These are phyloP conservation scores for Barnettozyma populi DNA, from an alignment of 805 yeast genomes.

Conservation along the genomic window DNA sequence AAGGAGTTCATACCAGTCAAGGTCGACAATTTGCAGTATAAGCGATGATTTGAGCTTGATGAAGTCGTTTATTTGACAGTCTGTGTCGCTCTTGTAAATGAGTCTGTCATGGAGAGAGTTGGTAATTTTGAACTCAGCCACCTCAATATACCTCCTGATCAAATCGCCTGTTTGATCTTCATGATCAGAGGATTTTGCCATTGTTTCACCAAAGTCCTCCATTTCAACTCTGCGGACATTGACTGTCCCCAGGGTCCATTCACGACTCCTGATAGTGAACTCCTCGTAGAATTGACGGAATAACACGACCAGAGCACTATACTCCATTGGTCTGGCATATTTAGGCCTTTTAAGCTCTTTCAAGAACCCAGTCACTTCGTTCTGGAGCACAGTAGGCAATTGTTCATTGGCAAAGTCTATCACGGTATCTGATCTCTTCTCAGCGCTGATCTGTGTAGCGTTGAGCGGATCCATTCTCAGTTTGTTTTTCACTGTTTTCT, in stretches of 20 bases:
- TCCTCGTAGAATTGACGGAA: conserved; percentile 20
- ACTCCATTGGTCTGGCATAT: conserved; percentile 18
- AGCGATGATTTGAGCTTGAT: conserved; percentile 14
- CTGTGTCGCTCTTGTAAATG: conserved; percentile 13
- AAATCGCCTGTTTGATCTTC: conserved; percentile 1
- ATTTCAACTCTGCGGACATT: conserved; percentile 4
- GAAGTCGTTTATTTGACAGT: conserved; percentile 13
- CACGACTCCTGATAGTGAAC: conserved; percentile 10
- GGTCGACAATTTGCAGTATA: conserved; percentile 10
- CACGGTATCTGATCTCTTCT: neutral
- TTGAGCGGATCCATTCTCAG: neutral
- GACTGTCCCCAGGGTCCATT: conserved; percentile 16
- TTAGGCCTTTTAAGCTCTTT: conserved; percentile 21
- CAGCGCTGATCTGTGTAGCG: neutral
- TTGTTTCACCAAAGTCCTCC: conserved; percentile 1
- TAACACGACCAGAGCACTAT: conserved; percentile 13
- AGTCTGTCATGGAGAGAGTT: conserved; percentile 12
- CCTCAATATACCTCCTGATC: conserved; percentile 13
- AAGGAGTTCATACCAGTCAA: conserved; percentile 16
- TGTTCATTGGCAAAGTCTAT: neutral
- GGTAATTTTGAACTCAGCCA: conserved; percentile 16
- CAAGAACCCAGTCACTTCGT: conserved; percentile 11
- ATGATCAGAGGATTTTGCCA: conserved; percentile 7
- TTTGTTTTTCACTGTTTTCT: neutral
- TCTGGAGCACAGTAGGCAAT: conserved; percentile 12